Evolutionary conservation across 768 basidiomycete species (phyloP).

Genomic region (Lactarius sanguifluus): DNA sequence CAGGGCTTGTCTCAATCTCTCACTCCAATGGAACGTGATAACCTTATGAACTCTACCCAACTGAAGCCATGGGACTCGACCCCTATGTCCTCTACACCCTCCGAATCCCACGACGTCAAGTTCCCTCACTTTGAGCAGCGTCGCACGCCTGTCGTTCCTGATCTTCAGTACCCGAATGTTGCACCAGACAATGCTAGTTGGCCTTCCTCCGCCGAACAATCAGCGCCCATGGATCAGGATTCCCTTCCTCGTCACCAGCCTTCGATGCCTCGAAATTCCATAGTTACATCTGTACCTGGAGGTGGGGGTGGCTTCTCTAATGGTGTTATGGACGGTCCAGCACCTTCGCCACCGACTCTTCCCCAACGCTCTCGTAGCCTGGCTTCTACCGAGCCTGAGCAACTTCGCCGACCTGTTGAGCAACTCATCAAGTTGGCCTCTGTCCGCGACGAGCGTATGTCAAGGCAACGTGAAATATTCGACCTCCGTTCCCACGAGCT

Average conservation of each 20-base stretch:
- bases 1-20: background rate
- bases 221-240: slow-evolving; percentile 6
- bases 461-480: slow-evolving; percentile 12
- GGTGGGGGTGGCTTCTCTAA: background rate
- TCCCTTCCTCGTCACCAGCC: background rate
- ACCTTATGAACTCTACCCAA: background rate
- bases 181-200: background rate
- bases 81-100: background rate
- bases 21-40: background rate
- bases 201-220: background rate
- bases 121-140: background rate
- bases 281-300: background rate
- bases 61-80: background rate
- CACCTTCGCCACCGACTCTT: background rate
- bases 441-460: slow-evolving; percentile 14
- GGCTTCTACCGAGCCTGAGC: slow-evolving; percentile 10
- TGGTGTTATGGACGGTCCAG: background rate
- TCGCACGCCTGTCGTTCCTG: slow-evolving; percentile 15
- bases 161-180: slow-evolving; percentile 17
- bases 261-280: background rate
- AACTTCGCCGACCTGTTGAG: slow-evolving; percentile 10
- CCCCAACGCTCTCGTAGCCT: background rate
- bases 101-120: background rate
- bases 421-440: slow-evolving; percentile 15
- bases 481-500: slow-evolving; percentile 21